phyloP scores from a whole-genome alignment of 106 monocot species.

The Acorus gramineus region DNA sequence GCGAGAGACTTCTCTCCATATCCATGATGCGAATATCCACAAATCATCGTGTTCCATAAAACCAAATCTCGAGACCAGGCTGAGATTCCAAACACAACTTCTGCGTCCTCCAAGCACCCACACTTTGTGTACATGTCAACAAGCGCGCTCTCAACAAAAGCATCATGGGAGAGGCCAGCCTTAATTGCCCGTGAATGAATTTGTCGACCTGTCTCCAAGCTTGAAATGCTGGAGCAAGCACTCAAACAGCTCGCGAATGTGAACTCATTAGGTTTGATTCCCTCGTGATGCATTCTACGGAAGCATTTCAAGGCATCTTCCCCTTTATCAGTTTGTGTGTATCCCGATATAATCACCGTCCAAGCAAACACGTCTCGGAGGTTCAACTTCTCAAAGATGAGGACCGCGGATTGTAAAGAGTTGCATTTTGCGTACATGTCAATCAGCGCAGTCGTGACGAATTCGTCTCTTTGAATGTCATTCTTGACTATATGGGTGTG shows the following conservation, averaged over 20 bases:
- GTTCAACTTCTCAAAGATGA: conserved; percentile 16
- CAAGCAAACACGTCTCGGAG: conserved; percentile 39
- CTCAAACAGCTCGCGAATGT: conserved; percentile 31
- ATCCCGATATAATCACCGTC: conserved; percentile 30
- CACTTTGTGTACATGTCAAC: conserved; percentile 42
- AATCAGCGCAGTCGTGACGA: conserved; percentile 16
- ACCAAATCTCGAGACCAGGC: conserved; percentile 9
- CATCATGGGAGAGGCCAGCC: conserved; percentile 8
- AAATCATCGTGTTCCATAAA: conserved; percentile 39
- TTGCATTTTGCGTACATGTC: conserved; percentile 32
- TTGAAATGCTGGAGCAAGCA: conserved; percentile 31
- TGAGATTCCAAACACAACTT: conserved; percentile 13
- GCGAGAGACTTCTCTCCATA: conserved; percentile 17
- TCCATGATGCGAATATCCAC: conserved; percentile 38
- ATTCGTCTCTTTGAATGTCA: conserved; percentile 8
- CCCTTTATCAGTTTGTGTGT: conserved; percentile 15
- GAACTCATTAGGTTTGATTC: conserved; percentile 25
- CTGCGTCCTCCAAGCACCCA: conserved; percentile 33
- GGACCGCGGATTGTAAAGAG: conserved; percentile 1
- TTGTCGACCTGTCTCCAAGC: conserved; percentile 23
- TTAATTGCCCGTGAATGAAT: conserved; percentile 32
- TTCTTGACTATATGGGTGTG: conserved; percentile 32
- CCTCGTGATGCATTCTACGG: conserved; percentile 23
- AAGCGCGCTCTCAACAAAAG: conserved; percentile 21
- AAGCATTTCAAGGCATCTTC: conserved; percentile 23